A percentile compares a stretch with the other conserved stretches of the same genome.
Evolutionary conservation across 257 asterid genomes (phyloP).

Genomic region (Leonotis leonurus): DNA sequence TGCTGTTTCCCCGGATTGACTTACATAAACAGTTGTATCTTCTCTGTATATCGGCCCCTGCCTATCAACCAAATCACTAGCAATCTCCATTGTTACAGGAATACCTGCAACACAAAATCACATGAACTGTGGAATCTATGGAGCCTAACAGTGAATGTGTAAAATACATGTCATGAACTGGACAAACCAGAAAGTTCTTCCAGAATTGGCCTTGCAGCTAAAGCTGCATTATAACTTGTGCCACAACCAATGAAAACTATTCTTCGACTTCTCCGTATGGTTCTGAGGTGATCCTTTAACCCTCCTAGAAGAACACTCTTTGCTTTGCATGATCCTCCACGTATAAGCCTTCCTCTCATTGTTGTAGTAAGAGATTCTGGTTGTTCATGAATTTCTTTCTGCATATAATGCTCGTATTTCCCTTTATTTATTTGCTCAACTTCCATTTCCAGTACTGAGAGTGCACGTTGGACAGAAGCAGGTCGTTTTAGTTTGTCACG

Average conservation of each 20-base stretch:
- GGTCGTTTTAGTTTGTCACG: constrained; percentile 55
- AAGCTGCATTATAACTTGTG: constrained; percentile 95
- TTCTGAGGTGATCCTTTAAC: constrained; percentile 85
- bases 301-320: constrained; percentile 95
- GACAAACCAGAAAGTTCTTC: constrained; percentile 99
- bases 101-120: constrained; percentile 42
- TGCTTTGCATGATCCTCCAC: constrained; percentile 86
- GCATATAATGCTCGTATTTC: constrained; percentile 92
- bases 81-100: constrained; percentile 95
- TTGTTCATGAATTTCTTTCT: constrained; percentile 97
- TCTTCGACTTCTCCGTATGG: constrained; percentile 92
- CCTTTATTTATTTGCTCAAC: constrained; percentile 98
- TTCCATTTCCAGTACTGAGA: constrained; percentile 92
- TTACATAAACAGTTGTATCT: constrained; percentile 89
- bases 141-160: neutral
- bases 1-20: constrained; percentile 99
- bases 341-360: constrained; percentile 94
- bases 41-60: constrained; percentile 97
- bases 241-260: constrained; percentile 96
- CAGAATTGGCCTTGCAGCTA: constrained; percentile 85
- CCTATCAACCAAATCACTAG: constrained; percentile 94
- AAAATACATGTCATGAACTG: too few relatives aligned
- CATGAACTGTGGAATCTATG: constrained; percentile 2
- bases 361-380: constrained; percentile 91
- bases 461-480: constrained; percentile 89